phyloP scores from a whole-genome alignment of 164 flowering plant genomes.

The Paratinospora sagittata region DNA sequence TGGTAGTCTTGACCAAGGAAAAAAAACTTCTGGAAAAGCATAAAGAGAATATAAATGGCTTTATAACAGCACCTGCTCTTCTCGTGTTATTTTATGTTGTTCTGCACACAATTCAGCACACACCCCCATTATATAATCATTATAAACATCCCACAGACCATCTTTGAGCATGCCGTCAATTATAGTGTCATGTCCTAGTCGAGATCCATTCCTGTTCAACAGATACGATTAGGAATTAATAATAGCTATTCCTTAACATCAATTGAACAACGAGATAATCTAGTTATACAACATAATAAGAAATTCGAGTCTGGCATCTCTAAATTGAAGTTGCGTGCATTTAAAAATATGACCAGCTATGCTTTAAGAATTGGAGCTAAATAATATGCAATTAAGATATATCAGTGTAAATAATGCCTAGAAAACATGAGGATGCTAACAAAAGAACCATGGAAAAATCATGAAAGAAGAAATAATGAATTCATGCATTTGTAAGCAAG shows the following conservation, averaged over 20 bases:
- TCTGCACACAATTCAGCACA: conserved; percentile 70
- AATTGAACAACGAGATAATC: neutral
- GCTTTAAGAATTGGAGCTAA: neutral
- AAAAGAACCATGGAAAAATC: neutral
- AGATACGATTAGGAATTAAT: neutral
- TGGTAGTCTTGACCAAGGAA: neutral
- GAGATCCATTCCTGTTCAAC: conserved; percentile 56
- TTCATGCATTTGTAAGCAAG: too few relatives aligned
- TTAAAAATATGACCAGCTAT: neutral
- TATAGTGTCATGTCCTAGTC: conserved; percentile 66
- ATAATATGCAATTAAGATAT: neutral
- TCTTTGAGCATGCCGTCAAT: conserved; percentile 80
- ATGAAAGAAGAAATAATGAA: neutral
- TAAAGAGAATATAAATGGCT: neutral
- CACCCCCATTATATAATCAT: conserved; percentile 66
- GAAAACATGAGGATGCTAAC: neutral
- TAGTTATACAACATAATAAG: neutral
- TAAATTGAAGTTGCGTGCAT: neutral
- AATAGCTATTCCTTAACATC: neutral
- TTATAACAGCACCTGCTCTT: conserved; percentile 54
- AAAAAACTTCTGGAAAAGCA: neutral
- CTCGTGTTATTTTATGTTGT: conserved; percentile 48
- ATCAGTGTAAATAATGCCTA: too few relatives aligned
- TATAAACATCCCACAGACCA: conserved; percentile 74
- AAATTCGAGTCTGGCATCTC: neutral